A percentile compares a stretch with the other conserved stretches of the same genome.
Conservation (phyloP, 768 basidiomycete species). For the Leccinum pellstonianum region DNA sequence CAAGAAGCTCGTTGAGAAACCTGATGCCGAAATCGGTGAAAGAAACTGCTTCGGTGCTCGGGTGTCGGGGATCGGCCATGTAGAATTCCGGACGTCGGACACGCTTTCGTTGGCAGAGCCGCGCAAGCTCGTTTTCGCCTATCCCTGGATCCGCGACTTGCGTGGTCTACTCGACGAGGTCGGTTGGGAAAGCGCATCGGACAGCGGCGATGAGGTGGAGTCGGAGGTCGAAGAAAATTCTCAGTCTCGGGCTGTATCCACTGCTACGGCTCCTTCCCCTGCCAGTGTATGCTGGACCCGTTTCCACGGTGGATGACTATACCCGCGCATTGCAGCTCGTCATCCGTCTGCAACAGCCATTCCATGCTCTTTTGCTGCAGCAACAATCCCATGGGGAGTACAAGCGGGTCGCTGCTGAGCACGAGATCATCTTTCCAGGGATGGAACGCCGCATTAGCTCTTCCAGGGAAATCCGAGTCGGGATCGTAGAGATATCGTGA, state of each 20-base stretch:
- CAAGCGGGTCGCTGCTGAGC: background rate
- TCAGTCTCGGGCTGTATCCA: background rate
- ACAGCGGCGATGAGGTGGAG: background rate
- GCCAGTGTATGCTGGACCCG: too few species aligned
- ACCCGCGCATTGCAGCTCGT: slow-evolving; percentile 8
- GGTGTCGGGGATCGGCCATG: slow-evolving; percentile 3
- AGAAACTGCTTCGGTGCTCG: slow-evolving; percentile 1
- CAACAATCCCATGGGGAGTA: background rate
- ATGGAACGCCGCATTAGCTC: background rate
- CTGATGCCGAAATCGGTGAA: background rate
- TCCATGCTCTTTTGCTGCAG: slow-evolving; percentile 6
- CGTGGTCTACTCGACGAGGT: background rate
- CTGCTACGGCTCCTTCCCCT: background rate
- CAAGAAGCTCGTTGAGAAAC: background rate
- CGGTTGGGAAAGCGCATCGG: background rate
- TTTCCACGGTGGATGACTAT: background rate
- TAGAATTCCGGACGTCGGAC: slow-evolving; percentile 4
- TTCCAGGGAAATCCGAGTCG: background rate
- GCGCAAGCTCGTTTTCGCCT: slow-evolving; percentile 4
- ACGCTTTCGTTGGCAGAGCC: background rate
- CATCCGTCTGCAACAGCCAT: slow-evolving; percentile 10
- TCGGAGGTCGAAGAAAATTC: background rate
- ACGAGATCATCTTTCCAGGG: slow-evolving; percentile 1
- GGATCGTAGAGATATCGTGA: background rate
- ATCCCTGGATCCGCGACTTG: slow-evolving; percentile 16